Percentiles rank a stretch among this genome's conserved stretches.
These are phyloP conservation scores for Vigna unguiculata DNA, from an alignment of 306 rosid species.

Conservation along the genomic window DNA sequence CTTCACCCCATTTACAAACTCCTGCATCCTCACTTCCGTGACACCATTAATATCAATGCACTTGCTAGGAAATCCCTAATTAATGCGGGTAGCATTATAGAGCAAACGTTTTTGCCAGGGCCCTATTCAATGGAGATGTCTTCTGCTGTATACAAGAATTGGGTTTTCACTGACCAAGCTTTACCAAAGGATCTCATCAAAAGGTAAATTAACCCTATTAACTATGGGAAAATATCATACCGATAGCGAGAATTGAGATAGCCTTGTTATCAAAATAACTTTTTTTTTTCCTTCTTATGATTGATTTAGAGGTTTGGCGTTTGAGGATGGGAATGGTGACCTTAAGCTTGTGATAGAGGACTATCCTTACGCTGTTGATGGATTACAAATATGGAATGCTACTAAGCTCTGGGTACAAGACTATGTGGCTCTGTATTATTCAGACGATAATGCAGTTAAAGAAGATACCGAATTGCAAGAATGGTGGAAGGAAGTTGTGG, in stretches of 20 bases:
- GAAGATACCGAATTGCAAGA: background rate
- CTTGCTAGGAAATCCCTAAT: conserved; percentile 44
- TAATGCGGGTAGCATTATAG: conserved; percentile 48
- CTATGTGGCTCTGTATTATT: conserved; percentile 57
- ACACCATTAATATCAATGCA: conserved; percentile 50
- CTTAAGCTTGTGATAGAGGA: conserved; percentile 65
- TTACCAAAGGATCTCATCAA: conserved; percentile 48
- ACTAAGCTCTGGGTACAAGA: conserved; percentile 64
- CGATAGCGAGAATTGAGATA: too few relatives aligned
- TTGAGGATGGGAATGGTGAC: conserved; percentile 61
- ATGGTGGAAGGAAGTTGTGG: background rate
- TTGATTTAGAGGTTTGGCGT: conserved; percentile 61
- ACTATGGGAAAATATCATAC: too few relatives aligned
- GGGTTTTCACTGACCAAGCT: conserved; percentile 51
- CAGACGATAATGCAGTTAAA: fast-evolving
- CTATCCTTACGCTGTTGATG: conserved; percentile 66
- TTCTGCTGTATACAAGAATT: conserved; percentile 42
- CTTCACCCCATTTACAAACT: conserved; percentile 52
- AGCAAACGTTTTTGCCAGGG: conserved; percentile 46
- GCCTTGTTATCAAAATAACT: background rate
- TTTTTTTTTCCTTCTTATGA: background rate
- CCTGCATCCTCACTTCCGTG: conserved; percentile 50
- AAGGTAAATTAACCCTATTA: conserved; percentile 31
- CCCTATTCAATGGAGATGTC: conserved; percentile 46
- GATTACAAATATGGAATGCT: conserved; percentile 65